These are phyloP conservation scores for Lactuca saligna DNA, from an alignment of 129 eudicot species.

Conservation along the genomic window DNA sequence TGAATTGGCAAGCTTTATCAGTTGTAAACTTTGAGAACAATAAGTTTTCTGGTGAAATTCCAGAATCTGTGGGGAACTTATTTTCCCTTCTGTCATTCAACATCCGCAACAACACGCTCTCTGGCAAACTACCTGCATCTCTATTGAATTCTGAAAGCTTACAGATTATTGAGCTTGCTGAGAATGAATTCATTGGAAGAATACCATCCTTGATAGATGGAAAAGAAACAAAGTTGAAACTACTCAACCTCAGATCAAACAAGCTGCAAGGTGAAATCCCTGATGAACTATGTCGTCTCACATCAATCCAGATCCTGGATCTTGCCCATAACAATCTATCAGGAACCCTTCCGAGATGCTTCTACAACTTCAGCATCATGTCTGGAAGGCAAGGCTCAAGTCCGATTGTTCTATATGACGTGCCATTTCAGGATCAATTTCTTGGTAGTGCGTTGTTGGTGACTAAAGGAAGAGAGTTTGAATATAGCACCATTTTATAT, in stretches of 20 bases:
- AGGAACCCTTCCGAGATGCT: slow-evolving; percentile 41
- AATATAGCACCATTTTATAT: slow-evolving; percentile 18
- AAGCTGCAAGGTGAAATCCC: slow-evolving; percentile 35
- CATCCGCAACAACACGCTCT: slow-evolving; percentile 36
- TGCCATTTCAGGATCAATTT: slow-evolving; percentile 9
- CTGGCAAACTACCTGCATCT: slow-evolving; percentile 29
- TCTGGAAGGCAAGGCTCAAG: slow-evolving; percentile 4
- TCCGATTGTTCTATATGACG: slow-evolving; percentile 19
- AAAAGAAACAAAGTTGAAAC: slow-evolving; percentile 18
- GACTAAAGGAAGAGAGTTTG: slow-evolving; percentile 36
- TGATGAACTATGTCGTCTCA: slow-evolving; percentile 33
- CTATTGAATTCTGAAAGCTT: slow-evolving; percentile 26
- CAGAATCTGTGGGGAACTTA: slow-evolving; percentile 29
- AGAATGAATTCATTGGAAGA: slow-evolving; percentile 33
- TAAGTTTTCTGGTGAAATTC: slow-evolving; percentile 29
- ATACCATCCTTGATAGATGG: slow-evolving; percentile 22
- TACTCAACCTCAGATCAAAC: slow-evolving; percentile 40
- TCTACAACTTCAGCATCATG: slow-evolving; percentile 35
- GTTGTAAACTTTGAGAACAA: slow-evolving; percentile 34
- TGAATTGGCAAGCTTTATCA: slow-evolving; percentile 29
- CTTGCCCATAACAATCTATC: slow-evolving; percentile 40
- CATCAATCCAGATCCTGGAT: slow-evolving; percentile 40
- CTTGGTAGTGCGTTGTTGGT: slow-evolving; percentile 28
- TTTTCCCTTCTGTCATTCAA: slow-evolving; percentile 22
- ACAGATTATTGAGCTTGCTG: slow-evolving; percentile 28